Conservation (phyloP, 2,329 filamentous ascomycete species). For the Pezicula radicicola region DNA sequence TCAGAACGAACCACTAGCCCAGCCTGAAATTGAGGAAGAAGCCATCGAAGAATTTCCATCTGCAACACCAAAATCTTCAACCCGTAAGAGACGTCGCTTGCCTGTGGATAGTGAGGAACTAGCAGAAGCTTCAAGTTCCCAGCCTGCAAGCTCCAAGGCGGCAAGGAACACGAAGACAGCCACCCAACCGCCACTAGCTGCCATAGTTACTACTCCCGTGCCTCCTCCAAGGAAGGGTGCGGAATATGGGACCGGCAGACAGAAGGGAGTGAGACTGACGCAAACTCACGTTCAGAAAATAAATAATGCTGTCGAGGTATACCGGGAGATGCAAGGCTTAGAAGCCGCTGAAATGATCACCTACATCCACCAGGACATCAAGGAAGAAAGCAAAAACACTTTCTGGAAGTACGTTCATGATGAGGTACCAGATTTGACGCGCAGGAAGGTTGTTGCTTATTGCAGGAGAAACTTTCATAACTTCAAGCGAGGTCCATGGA, state of each 20-base stretch:
- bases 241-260: too few relatives aligned
- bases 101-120: background rate
- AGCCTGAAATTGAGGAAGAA: background rate
- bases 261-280: too few relatives aligned
- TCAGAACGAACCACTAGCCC: background rate
- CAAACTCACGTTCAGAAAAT: too few relatives aligned
- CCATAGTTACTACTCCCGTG: too few relatives aligned
- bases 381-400: conserved; percentile 31
- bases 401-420: conserved; percentile 50
- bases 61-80: background rate
- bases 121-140: background rate
- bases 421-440: conserved; percentile 46
- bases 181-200: background rate
- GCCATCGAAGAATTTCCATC: background rate
- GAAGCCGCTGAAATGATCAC: conserved; percentile 45
- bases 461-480: conserved; percentile 65
- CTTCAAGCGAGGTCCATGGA: conserved; percentile 59
- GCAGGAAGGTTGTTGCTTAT: conserved; percentile 51
- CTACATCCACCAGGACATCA: conserved; percentile 32
- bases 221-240: too few relatives aligned
- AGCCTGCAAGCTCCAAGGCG: background rate
- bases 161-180: background rate
- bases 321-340: conserved; percentile 39
- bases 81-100: background rate
- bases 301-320: conserved; percentile 21